Base-by-base conservation (phyloP, 139 green algal genomes). In the Chlorokybus atmophyticus region DNA sequence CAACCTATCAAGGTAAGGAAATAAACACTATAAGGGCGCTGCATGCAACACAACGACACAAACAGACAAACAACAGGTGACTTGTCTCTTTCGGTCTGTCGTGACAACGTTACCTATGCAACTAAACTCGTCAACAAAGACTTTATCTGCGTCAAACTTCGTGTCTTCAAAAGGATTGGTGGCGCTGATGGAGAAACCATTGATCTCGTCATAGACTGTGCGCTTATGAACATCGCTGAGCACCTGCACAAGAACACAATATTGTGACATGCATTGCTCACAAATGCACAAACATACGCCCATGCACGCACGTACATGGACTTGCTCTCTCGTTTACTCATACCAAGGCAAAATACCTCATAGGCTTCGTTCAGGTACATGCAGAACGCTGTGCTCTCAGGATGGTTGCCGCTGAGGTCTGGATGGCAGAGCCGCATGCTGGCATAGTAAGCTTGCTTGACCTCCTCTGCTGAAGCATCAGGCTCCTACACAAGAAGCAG, bases 121-220 rank as follows among this genome's bases (percentile, higher is more conserved):
- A 10, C 26, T 64, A 44, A 71, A 71, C 44, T 71, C 63, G 63
- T 71, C 63, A 8, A 71, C 63, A 24, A 71, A 71, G 25, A 42
- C 58, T 23, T 62, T 40, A 44, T 71, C 57, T 27, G 48, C 32
- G 27, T 60, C 48, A n/a, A 38, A 29, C 2, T 19, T 7, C 2
- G 30, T 64, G 17, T 55, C 30, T 6, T 57, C 4, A 40, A 71
- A 71, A 10, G 63, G 63, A 35, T 71, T 71, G 2, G 42, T 5
- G 4, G 56, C 25, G 5, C 57, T 42, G 28, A 54, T 14, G 19
- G 57, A 28, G 52, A 65, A 71, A 0, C 63, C 63, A n/a, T 68
- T 68, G 30, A 71, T 71, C 42, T 68, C 58, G 27, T 71, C 63
- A 10, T 71, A 71, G 17, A 68, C 26, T 5, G 31, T 21, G 26